These are phyloP conservation scores for Tulasnella calospora DNA, from an alignment of 768 basidiomycete genomes.

Conservation along the genomic window DNA sequence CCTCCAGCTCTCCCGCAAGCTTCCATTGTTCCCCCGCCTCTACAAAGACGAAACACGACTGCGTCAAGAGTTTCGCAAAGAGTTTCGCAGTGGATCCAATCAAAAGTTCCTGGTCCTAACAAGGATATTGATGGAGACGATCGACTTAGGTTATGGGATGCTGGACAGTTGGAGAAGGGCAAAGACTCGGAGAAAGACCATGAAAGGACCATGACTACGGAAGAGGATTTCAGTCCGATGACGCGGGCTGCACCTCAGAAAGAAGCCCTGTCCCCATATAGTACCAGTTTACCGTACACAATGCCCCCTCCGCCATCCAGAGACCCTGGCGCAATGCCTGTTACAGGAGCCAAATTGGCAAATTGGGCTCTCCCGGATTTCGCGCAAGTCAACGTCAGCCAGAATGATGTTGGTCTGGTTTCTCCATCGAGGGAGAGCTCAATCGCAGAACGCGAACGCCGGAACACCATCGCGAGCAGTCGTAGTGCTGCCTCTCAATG, in stretches of 20 bases:
- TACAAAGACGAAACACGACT: slow-evolving; percentile 7
- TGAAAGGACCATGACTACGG: not conserved
- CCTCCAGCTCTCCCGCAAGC: not conserved
- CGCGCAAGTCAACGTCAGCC: not conserved
- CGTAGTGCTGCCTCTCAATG: not conserved
- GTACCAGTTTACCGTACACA: not conserved
- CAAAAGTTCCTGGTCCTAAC: slow-evolving; percentile 2
- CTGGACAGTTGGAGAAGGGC: not conserved
- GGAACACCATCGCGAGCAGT: slow-evolving; percentile 5
- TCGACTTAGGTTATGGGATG: slow-evolving; percentile 11
- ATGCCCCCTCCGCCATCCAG: not conserved
- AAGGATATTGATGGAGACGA: not conserved
- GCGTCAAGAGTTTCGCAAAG: no score
- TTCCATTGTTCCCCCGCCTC: not conserved
- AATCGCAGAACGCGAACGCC: not conserved
- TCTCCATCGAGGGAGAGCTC: not conserved
- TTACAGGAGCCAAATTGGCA: not conserved
- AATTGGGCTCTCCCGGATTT: not conserved
- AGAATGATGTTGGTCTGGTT: not conserved
- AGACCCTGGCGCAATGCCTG: not conserved
- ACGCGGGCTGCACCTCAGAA: not conserved
- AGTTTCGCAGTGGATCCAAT: slow-evolving; percentile 21
- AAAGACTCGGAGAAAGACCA: not conserved
- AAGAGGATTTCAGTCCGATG: not conserved
- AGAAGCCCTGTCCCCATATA: not conserved